Evolutionary conservation across 2,329 filamentous ascomycete genomes (phyloP).

Genomic region (Colletotrichum brevisporum): DNA sequence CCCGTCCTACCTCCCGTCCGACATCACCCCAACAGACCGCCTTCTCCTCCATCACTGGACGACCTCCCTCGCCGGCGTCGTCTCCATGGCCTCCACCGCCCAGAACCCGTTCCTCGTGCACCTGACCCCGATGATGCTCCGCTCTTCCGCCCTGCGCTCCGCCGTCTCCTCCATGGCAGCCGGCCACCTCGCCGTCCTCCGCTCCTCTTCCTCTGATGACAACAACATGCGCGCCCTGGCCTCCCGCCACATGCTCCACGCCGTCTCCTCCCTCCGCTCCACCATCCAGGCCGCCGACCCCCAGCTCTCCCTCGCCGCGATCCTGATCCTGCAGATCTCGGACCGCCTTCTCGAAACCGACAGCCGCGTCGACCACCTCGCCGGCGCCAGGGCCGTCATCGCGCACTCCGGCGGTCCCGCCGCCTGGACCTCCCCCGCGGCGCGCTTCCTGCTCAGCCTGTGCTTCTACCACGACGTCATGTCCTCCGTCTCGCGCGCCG

Average conservation of each 20-base stretch:
- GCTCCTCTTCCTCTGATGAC: conserved; percentile 31
- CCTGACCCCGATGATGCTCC: conserved; percentile 48
- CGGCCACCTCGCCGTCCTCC: conserved; percentile 47
- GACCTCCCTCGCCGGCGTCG: conserved; percentile 44
- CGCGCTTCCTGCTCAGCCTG: conserved; percentile 48
- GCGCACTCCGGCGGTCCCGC: conserved; percentile 34
- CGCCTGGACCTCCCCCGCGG: conserved; percentile 43
- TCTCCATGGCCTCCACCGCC: conserved; percentile 47
- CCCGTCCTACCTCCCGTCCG: conserved; percentile 10
- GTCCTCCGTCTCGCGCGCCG: conserved; percentile 47
- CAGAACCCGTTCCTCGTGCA: conserved; percentile 49
- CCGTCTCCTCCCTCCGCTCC: conserved; percentile 36
- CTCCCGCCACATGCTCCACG: conserved; percentile 43
- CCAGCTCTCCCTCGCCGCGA: conserved; percentile 48
- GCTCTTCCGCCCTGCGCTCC: conserved; percentile 46
- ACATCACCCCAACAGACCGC: conserved; percentile 28
- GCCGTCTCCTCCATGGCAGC: conserved; percentile 50
- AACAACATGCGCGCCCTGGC: conserved; percentile 43
- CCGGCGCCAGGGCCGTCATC: conserved; percentile 50
- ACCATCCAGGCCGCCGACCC: conserved; percentile 37
- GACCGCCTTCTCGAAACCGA: conserved; percentile 48
- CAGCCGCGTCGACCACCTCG: conserved; percentile 48
- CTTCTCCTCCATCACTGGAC: conserved; percentile 50
- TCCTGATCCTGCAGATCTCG: conserved; percentile 50
- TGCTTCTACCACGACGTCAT: conserved; percentile 51